Base-by-base conservation (phyloP, 192 early-diverging fungal species). In the Phlyctochytrium planicorne region DNA sequence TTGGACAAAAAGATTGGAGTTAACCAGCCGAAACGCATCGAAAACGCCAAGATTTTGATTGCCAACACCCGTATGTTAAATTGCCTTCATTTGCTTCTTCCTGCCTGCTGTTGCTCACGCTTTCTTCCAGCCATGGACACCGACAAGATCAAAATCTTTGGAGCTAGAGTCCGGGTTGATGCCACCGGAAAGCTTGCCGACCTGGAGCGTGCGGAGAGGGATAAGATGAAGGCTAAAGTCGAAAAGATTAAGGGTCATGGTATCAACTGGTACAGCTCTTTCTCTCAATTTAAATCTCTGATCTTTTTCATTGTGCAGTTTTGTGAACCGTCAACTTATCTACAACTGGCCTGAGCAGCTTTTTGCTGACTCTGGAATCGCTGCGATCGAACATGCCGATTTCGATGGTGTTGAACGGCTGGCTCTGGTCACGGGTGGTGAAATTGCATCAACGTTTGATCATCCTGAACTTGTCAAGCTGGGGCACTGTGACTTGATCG, bases 311-410 rank as follows among this genome's bases (percentile, higher is more conserved):
- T 53, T 30, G 0, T n/a, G 16, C 35, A 71, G 69, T 75, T 99
- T 99, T 82, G 96, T 99, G 60, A 99, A 99, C 88, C 93, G 97
- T 69, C 97, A 99, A 76, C 82, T 99, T 34, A 99, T 99, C 70
- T 99, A 99, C 85, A 99, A 99, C 89, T 99, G 94, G 93, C 97
- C 97, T 55, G 97, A 99, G 80, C 93, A 95, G 79, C 86, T 99
- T 47, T 93, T 99, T 81, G 97, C 94, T n/a, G 97, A 99, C 75
- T 84, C 94, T 52, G 92, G 93, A 24, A 90, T 99, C 75, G 90
- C 92, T 83, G 90, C 92, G 53, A 99, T 99, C 64, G 97, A 99
- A 77, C 97, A 99, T 75, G 97, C 97, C 29, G 95, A 99, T 73
- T 99, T 99, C 77, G 95, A 97, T 74, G 97, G 97, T 69, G 87